A percentile compares a stretch with the other conserved stretches of the same genome.
Conservation (phyloP, 345 rosid species). For the Pseudoturritis turrita region DNA sequence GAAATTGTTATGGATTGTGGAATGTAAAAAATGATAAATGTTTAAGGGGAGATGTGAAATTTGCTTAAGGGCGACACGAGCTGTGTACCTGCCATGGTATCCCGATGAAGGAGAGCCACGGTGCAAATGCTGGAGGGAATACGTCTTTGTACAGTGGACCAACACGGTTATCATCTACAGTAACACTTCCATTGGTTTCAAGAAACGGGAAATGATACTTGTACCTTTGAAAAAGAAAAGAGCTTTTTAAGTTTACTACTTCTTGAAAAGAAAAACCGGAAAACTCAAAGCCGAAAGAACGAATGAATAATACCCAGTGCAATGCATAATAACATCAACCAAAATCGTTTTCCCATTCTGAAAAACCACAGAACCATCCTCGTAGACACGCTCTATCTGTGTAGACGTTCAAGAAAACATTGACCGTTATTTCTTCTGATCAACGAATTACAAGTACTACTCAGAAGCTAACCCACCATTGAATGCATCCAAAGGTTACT, state of each 20-base stretch:
- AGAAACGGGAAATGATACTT: conserved; percentile 88
- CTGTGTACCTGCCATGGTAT: conserved; percentile 63
- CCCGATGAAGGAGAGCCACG: conserved; percentile 79
- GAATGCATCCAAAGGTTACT: conserved; percentile 72
- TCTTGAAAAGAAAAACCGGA: neutral
- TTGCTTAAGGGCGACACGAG: neutral
- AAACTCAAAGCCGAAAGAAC: neutral
- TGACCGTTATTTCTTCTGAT: neutral
- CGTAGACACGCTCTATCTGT: conserved; percentile 56
- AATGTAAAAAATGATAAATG: neutral
- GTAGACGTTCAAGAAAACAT: neutral
- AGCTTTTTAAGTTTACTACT: neutral
- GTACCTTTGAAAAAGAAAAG: conserved; percentile 45
- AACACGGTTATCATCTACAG: conserved; percentile 69
- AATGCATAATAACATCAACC: conserved; percentile 69
- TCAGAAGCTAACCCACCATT: conserved; percentile 41
- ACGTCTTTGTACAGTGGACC: conserved; percentile 78
- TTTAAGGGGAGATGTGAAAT: neutral
- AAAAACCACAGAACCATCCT: conserved; percentile 65
- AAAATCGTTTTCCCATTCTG: conserved; percentile 41
- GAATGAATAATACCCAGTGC: conserved; percentile 56
- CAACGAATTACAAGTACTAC: neutral
- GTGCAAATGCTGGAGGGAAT: conserved; percentile 68
- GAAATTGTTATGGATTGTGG: neutral
- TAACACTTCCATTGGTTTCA: conserved; percentile 62